Evolutionary conservation across 2,329 filamentous ascomycete genomes (phyloP).

Genomic region (Neofusicoccum laricinum): DNA sequence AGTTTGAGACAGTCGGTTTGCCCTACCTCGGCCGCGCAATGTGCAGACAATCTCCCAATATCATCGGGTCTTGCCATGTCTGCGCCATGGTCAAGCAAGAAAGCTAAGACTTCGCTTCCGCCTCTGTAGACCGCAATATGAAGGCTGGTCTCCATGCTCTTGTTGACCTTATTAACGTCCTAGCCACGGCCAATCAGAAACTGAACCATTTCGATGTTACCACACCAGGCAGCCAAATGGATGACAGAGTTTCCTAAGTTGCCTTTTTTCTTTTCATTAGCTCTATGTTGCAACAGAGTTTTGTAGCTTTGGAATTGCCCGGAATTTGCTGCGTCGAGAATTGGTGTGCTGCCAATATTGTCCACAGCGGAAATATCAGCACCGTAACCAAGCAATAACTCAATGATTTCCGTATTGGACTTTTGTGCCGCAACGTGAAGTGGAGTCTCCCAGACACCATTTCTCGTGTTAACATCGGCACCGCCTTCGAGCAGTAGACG

Average conservation of each 20-base stretch:
- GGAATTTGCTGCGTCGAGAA: neutral
- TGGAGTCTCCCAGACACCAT: rapidly evolving
- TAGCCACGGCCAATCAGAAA: neutral
- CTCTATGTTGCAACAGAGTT: neutral
- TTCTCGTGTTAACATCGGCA: neutral
- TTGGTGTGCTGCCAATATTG: neutral
- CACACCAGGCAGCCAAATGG: neutral
- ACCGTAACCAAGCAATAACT: neutral
- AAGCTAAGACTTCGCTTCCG: neutral
- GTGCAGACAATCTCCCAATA: rapidly evolving
- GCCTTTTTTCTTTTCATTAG: neutral
- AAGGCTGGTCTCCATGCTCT: neutral
- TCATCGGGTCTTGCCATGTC: neutral
- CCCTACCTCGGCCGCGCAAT: neutral
- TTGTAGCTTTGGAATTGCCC: neutral
- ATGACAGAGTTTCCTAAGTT: neutral
- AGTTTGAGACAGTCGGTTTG: neutral
- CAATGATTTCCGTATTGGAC: neutral
- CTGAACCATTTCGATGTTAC: neutral
- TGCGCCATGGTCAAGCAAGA: neutral
- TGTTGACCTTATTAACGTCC: neutral
- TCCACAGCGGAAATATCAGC: neutral
- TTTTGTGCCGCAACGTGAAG: neutral
- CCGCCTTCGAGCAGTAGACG: neutral
- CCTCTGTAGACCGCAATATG: rapidly evolving